phyloP scores from a whole-genome alignment of 2,329 filamentous ascomycete species.

The Aspergillus proliferans region DNA sequence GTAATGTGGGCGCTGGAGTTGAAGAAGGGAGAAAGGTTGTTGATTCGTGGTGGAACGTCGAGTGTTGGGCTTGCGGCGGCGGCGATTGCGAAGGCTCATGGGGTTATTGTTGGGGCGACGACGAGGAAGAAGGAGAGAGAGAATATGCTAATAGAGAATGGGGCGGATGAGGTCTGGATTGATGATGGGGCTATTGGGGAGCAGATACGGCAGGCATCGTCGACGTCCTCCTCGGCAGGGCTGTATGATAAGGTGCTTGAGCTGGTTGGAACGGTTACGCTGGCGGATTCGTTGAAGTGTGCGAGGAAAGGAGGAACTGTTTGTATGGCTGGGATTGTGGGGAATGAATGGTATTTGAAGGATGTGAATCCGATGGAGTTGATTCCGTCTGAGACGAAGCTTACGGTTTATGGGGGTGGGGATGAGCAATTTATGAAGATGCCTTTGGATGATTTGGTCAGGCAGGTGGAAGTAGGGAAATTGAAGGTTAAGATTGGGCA shows the following conservation, averaged over 20 bases:
- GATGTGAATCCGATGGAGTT: constrained; percentile 39
- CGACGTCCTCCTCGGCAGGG: constrained; percentile 8
- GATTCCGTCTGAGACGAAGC: constrained; percentile 35
- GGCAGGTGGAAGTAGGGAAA: constrained; percentile 33
- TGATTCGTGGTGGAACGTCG: constrained; percentile 48
- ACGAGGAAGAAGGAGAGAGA: constrained; percentile 34
- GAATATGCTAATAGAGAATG: constrained; percentile 32
- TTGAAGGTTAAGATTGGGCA: constrained; percentile 39
- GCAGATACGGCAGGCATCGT: constrained; percentile 22
- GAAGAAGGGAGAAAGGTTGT: constrained; percentile 35
- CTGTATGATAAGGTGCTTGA: constrained; percentile 44
- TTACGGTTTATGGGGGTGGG: constrained; percentile 39
- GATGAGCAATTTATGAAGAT: constrained; percentile 37
- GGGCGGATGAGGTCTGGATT: constrained; percentile 40
- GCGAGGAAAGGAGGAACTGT: constrained; percentile 35
- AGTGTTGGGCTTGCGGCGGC: constrained; percentile 44
- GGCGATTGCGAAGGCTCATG: constrained; percentile 39
- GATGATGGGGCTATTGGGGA: constrained; percentile 38
- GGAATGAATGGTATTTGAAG: constrained; percentile 36
- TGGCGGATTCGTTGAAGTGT: constrained; percentile 42
- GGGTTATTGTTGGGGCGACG: constrained; percentile 36
- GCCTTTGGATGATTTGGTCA: constrained; percentile 35
- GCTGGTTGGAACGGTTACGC: constrained; percentile 38
- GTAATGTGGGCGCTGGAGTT: constrained; percentile 37
- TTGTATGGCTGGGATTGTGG: constrained; percentile 44